Evolutionary conservation across 495 filamentous ascomycete species (phyloP), one percentile per base, ranked within the genome.

Genomic region (Hypoxylon lienhwacheense): DNA sequence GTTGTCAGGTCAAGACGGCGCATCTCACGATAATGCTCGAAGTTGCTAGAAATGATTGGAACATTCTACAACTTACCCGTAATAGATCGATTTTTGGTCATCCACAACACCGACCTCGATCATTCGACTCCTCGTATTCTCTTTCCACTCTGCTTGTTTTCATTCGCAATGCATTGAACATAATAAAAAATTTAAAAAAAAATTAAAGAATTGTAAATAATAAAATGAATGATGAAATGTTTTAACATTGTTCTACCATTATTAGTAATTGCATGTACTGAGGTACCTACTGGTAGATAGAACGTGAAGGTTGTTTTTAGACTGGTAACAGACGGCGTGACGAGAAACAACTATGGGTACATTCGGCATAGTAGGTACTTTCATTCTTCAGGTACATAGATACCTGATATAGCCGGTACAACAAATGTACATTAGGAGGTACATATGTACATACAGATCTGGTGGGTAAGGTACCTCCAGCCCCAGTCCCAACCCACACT

Each of bases 11-110:
- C 26, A 29, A 19, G 34, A 56, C 42, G 31, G 39, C 26, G 19
- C n/a, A 20, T 47, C 40, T 57, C 52, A 25, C 48, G 65, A 63
- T 51, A 29, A 17, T 58, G 22, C 62, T 31, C 12, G 65, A 60
- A 47, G 45, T 43, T 45, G 49, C n/a, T 46, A 44, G 65, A 67
- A 65, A 16, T 7, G 24, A 25, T 43, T 22, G 31, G 65, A 67
- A 67, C 26, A 50, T 65, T 65, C 62, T 40, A 61, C 32, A 19
- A 29, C 15, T 16, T 54, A 44, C n/a, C 36, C 36, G 16, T 50
- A 35, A 41, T 32, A 20, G n/a, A 8, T n/a, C 16, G 0, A 25
- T 24, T 12, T 14, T 11, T 35, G 4, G 7, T 26, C 16, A 41
- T 26, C 7, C 12, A 22, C 24, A 47, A 10, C 41, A 40, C 7